These are phyloP conservation scores for Striga asiatica DNA, from an alignment of 257 asterid species.

Conservation along the genomic window DNA sequence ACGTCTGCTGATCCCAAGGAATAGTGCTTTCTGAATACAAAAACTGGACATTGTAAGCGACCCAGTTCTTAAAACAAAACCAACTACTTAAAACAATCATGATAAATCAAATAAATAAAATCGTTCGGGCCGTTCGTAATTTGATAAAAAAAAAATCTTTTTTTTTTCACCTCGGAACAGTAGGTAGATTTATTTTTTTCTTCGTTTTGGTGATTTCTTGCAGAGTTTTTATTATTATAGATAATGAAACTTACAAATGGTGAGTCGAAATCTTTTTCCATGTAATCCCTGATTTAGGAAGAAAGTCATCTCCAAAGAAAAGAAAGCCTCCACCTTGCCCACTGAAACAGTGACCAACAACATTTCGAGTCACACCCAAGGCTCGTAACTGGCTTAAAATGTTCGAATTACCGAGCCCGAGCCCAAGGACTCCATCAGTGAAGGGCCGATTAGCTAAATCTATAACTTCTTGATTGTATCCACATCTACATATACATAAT, in stretches of 20 bases:
- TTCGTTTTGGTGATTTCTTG: too few species aligned
- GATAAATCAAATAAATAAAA: too few species aligned
- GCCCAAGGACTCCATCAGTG: constrained; percentile 92
- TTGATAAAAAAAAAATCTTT: too few species aligned
- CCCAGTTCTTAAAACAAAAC: background rate
- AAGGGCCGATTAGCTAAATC: constrained; percentile 38
- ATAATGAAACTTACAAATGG: constrained; percentile 31
- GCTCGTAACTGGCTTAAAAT: constrained; percentile 46
- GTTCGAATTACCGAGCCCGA: constrained; percentile 73
- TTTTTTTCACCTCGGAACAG: too few species aligned
- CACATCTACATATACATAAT: constrained; percentile 47
- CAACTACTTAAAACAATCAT: too few species aligned
- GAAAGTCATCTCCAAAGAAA: constrained; percentile 71
- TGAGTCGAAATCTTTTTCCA: constrained; percentile 49
- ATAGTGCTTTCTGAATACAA: constrained; percentile 36
- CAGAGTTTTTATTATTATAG: background rate
- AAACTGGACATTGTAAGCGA: constrained; percentile 2
- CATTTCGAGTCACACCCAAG: constrained; percentile 47
- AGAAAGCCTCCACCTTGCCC: constrained; percentile 74
- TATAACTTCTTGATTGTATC: constrained; percentile 71
- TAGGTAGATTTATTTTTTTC: too few species aligned
- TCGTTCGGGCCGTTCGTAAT: background rate
- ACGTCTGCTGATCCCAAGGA: constrained; percentile 46
- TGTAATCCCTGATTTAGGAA: constrained; percentile 47
- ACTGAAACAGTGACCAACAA: constrained; percentile 78